Evolutionary conservation across 352 stramenopile genomes (phyloP).

Genomic region (Phytopythium aichiense): DNA sequence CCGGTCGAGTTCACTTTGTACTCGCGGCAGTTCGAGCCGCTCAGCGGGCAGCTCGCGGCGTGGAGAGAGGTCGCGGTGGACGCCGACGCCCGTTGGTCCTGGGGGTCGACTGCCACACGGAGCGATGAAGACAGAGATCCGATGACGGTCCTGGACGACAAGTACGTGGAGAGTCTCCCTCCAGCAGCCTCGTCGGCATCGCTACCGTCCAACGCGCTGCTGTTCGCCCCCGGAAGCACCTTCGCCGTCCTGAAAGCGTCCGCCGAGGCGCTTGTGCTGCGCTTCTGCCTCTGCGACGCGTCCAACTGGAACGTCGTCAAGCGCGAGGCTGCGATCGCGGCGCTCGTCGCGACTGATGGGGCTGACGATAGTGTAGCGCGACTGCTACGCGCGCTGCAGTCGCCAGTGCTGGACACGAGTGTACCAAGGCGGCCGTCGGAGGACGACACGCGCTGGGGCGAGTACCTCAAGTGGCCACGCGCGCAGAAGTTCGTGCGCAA

Average conservation of each 20-base stretch:
- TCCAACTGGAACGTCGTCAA: slow-evolving; percentile 76
- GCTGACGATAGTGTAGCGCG: slow-evolving; percentile 5
- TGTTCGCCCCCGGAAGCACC: slow-evolving; percentile 55
- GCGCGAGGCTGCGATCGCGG: slow-evolving; percentile 38
- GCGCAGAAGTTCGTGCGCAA: slow-evolving; percentile 31
- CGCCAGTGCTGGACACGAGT: slow-evolving; percentile 48
- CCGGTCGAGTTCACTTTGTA: slow-evolving; percentile 19
- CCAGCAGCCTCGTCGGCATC: slow-evolving; percentile 11
- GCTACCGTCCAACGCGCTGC: slow-evolving; percentile 16
- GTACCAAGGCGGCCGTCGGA: slow-evolving; percentile 42
- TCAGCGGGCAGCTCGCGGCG: slow-evolving; percentile 6
- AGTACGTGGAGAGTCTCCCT: slow-evolving; percentile 15
- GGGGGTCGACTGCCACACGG: background rate
- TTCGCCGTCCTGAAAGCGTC: slow-evolving; percentile 18
- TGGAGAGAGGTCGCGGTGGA: slow-evolving; percentile 23
- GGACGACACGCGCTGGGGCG: slow-evolving; percentile 36
- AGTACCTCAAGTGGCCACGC: slow-evolving; percentile 65
- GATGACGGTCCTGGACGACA: slow-evolving; percentile 16
- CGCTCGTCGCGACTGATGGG: slow-evolving; percentile 29
- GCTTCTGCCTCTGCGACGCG: slow-evolving; percentile 72
- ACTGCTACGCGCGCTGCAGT: slow-evolving; percentile 39
- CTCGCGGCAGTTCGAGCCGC: slow-evolving; percentile 25
- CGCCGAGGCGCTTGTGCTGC: slow-evolving; percentile 25
- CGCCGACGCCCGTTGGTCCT: slow-evolving; percentile 15
- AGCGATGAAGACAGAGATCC: background rate